Conservation (phyloP, 495 filamentous ascomycete genomes). For the Penicillium odoratum region DNA sequence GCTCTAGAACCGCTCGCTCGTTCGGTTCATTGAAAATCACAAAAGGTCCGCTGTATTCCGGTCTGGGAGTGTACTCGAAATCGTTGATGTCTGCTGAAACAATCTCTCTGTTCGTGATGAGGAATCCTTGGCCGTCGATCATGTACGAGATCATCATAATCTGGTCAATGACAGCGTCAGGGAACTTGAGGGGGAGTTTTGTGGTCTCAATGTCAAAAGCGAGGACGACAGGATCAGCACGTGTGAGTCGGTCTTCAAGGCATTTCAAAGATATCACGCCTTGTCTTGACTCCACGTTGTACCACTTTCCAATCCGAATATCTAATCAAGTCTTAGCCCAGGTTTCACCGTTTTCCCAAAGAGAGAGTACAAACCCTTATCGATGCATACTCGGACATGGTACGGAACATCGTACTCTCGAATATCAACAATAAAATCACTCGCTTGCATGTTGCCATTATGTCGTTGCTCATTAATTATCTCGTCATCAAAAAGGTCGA, state of each 20-base stretch:
- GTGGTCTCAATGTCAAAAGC: slow-evolving; percentile 99
- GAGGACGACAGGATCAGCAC: slow-evolving; percentile 93
- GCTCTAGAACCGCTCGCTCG: slow-evolving; percentile 81
- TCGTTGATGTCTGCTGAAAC: slow-evolving; percentile 97
- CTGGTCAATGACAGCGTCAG: slow-evolving; percentile 92
- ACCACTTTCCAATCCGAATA: slow-evolving; percentile 97
- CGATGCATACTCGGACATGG: slow-evolving; percentile 97
- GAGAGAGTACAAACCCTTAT: slow-evolving; percentile 62
- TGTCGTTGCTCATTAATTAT: slow-evolving; percentile 79
- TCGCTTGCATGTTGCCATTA: slow-evolving; percentile 82
- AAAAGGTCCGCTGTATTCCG: slow-evolving; percentile 92
- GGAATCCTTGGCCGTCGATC: slow-evolving; percentile 97
- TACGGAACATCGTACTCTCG: slow-evolving; percentile 99
- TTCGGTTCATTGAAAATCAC: slow-evolving; percentile 98
- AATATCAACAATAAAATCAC: slow-evolving; percentile 98
- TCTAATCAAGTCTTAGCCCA: slow-evolving; percentile 50
- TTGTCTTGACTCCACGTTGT: slow-evolving; percentile 91
- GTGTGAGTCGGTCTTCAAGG: slow-evolving; percentile 83
- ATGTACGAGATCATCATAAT: slow-evolving; percentile 99
- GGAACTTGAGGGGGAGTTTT: slow-evolving; percentile 95
- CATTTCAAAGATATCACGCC: slow-evolving; percentile 77
- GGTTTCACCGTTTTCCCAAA: background rate
- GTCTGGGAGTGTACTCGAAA: slow-evolving; percentile 97
- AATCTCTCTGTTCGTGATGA: slow-evolving; percentile 98
- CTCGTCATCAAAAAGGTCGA: slow-evolving; percentile 95